Conservation (phyloP, 2,329 filamentous ascomycete species). For the Penicillium sp. region DNA sequence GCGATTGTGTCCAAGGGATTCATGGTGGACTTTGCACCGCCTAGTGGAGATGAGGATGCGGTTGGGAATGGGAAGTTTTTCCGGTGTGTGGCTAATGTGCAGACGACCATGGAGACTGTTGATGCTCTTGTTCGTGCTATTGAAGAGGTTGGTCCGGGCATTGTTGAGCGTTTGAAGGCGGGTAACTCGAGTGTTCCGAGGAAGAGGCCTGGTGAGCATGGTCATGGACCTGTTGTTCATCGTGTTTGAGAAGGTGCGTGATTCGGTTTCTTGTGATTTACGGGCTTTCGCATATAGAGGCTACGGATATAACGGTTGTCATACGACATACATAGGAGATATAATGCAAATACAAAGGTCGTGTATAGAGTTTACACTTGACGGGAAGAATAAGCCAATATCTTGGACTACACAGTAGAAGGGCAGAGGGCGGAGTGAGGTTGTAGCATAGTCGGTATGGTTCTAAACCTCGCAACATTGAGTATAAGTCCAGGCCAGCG, state of each 20-base stretch:
- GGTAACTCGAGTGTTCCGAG: constrained; percentile 13
- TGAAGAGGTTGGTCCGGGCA: constrained; percentile 44
- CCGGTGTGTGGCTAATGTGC: constrained; percentile 63
- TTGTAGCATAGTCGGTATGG: background rate
- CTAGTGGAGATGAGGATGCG: constrained; percentile 47
- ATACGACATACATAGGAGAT: constrained; percentile 1
- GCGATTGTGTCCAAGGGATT: constrained; percentile 58
- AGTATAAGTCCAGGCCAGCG: background rate
- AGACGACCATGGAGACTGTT: constrained; percentile 57
- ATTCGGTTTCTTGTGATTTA: background rate
- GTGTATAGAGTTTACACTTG: background rate
- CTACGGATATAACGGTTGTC: background rate
- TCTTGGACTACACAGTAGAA: background rate
- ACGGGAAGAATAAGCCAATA: background rate
- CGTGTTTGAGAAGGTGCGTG: constrained; percentile 7
- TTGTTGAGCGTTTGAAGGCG: constrained; percentile 31
- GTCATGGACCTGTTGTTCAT: constrained; percentile 37
- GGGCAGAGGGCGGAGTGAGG: background rate
- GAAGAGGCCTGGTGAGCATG: constrained; percentile 32
- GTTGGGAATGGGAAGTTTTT: constrained; percentile 62
- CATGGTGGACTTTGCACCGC: constrained; percentile 65
- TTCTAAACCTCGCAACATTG: background rate
- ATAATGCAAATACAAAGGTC: background rate
- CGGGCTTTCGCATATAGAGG: constrained; percentile 9
- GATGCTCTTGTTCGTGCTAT: constrained; percentile 61